These are phyloP conservation scores for Bruguiera hainesii DNA, from an alignment of 441 rosid genomes.

Conservation along the genomic window DNA sequence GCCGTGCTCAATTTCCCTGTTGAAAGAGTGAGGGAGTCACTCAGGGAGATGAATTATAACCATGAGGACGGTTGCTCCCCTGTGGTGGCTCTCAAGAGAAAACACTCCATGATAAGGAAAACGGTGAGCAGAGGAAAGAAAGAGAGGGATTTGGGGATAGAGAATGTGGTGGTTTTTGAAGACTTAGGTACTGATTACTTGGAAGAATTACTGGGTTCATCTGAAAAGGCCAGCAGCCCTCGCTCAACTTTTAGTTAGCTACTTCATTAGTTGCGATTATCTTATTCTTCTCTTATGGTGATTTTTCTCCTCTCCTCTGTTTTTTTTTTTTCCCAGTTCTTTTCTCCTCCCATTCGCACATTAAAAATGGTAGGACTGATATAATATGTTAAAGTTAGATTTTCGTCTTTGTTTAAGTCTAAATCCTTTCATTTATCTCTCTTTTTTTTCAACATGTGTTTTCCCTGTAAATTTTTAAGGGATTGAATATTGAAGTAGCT, in stretches of 20 bases:
- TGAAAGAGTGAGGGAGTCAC: constrained; percentile 56
- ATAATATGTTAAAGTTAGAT: background rate
- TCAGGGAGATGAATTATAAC: constrained; percentile 32
- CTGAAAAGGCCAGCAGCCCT: constrained; percentile 22
- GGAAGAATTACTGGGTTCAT: constrained; percentile 49
- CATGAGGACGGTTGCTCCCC: constrained; percentile 54
- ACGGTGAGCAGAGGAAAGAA: background rate
- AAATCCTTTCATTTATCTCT: background rate
- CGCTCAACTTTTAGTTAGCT: background rate
- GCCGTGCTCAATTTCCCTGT: constrained; percentile 65
- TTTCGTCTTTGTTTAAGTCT: background rate
- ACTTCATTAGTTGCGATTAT: background rate
- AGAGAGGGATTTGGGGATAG: constrained; percentile 21
- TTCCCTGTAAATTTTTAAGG: background rate
- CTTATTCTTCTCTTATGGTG: too few species aligned
- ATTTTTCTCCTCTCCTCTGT: too few species aligned
- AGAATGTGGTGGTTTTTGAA: constrained; percentile 51
- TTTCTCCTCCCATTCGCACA: background rate
- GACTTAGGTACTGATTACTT: constrained; percentile 66
- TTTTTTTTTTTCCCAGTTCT: background rate
- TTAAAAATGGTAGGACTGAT: background rate
- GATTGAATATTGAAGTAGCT: background rate
- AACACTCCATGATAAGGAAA: constrained; percentile 50
- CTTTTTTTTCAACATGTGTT: background rate
- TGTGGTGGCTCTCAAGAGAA: constrained; percentile 62